Conservation (phyloP, 140 eudicot species). For the Senecio squalidus region DNA sequence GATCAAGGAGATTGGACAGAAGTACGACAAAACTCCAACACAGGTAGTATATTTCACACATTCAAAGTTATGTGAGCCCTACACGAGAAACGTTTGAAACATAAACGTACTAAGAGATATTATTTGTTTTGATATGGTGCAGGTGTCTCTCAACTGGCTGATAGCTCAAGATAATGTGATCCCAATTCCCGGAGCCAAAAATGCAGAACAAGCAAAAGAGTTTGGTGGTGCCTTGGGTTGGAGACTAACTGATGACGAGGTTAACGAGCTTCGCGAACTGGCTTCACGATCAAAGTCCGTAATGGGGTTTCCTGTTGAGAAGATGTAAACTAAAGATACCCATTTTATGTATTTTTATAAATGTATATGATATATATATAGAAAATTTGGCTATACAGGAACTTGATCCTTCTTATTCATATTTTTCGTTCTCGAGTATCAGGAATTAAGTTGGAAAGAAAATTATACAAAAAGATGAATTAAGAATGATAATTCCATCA, state of each 20-base stretch:
- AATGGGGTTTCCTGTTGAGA: conserved; percentile 82
- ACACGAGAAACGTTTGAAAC: background rate
- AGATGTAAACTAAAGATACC: conserved; percentile 32
- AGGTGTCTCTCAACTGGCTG: conserved; percentile 97
- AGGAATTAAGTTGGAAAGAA: background rate
- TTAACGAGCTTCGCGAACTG: conserved; percentile 78
- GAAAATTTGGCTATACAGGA: background rate
- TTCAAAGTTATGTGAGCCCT: background rate
- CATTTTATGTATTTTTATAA: background rate
- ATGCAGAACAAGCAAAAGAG: conserved; percentile 81
- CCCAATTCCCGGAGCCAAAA: conserved; percentile 96
- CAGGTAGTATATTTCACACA: conserved; percentile 49
- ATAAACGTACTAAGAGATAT: background rate
- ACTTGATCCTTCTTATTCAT: background rate
- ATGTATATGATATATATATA: conserved; percentile 13
- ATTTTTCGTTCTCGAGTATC: background rate
- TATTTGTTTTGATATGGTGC: conserved; percentile 20
- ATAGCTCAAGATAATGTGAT: conserved; percentile 90
- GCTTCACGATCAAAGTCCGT: conserved; percentile 71
- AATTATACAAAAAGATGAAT: background rate
- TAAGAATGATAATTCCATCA: conserved; percentile 27
- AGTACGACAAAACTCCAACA: conserved; percentile 77
- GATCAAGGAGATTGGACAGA: conserved; percentile 89
- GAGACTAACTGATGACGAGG: conserved; percentile 54
- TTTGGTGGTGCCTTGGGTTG: conserved; percentile 92